Evolutionary conservation across 345 rosid species (phyloP).

Genomic region (Euphorbia pulcherrima): DNA sequence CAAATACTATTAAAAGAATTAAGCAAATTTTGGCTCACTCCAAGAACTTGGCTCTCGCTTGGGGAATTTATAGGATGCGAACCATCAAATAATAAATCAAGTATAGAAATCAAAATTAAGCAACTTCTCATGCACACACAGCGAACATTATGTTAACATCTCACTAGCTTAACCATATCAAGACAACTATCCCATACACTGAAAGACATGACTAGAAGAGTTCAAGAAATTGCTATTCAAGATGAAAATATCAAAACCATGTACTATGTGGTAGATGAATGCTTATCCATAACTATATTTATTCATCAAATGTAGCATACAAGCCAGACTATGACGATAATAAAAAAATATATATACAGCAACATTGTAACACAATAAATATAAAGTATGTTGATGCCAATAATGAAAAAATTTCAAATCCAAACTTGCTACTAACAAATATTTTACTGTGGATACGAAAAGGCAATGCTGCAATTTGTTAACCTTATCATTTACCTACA

Average conservation of each 20-base stretch:
- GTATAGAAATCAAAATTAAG: neutral
- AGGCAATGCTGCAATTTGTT: neutral
- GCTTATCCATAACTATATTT: neutral
- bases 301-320: neutral
- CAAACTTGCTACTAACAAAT: neutral
- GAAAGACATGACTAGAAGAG: neutral
- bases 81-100: neutral
- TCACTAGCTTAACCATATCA: neutral
- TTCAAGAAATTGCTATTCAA: neutral
- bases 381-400: neutral
- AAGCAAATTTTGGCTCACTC: neutral
- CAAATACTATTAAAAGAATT: constrained; percentile 1
- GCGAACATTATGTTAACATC: neutral
- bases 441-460: neutral
- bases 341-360: neutral
- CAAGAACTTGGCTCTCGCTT: neutral
- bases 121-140: neutral
- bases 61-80: neutral
- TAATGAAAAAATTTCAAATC: neutral
- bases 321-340: neutral
- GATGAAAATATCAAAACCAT: neutral
- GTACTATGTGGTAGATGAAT: neutral
- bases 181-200: neutral
- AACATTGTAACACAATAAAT: neutral
- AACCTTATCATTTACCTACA: neutral